These are phyloP conservation scores for Castanea sativa DNA, from an alignment of 306 rosid genomes.

Conservation along the genomic window DNA sequence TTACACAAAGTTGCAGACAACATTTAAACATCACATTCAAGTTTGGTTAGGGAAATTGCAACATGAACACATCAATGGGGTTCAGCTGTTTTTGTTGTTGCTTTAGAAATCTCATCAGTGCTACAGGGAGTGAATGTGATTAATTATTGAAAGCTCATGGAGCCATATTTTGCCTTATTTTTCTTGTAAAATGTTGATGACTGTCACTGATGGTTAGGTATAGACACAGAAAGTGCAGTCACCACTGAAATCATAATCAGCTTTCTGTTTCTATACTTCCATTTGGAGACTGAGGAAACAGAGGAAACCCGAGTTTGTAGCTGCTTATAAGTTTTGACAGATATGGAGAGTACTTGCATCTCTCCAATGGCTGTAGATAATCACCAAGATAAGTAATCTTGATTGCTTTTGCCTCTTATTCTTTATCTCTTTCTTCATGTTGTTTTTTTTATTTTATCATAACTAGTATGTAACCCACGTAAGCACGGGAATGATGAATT, in stretches of 20 bases:
- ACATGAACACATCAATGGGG: neutral
- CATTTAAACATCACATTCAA: neutral
- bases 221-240: neutral
- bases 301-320: neutral
- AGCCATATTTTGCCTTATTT: neutral
- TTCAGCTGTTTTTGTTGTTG: neutral
- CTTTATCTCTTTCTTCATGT: no score
- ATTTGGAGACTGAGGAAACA: neutral
- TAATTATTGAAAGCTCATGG: neutral
- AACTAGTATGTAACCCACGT: no score
- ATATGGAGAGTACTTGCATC: no score
- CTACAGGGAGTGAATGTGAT: neutral
- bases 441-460: no score
- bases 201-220: neutral
- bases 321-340: neutral
- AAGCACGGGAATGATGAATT: no score
- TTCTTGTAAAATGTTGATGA: neutral
- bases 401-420: no score
- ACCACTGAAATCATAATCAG: neutral
- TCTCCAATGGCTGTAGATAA: no score
- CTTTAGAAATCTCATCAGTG: neutral
- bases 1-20: neutral
- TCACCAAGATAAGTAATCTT: no score
- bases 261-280: neutral
- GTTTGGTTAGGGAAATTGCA: neutral